These are phyloP conservation scores for Cercospora sesami DNA, from an alignment of 2,329 filamentous ascomycete species.

Conservation along the genomic window DNA sequence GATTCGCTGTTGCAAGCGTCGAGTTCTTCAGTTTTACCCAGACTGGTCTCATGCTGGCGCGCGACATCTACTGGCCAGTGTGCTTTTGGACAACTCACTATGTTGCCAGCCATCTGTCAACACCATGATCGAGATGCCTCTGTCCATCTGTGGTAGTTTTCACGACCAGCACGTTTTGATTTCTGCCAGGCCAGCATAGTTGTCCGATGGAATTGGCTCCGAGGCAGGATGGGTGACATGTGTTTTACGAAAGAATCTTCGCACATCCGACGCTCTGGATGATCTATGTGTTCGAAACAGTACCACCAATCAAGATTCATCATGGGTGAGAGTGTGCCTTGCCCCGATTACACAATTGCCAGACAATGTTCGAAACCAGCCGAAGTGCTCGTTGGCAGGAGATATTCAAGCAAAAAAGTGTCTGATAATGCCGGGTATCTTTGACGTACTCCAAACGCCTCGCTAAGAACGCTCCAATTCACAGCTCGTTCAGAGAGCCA, in stretches of 20 bases:
- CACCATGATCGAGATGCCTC: background rate
- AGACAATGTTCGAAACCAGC: background rate
- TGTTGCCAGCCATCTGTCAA: background rate
- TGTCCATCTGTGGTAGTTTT: background rate
- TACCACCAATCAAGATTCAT: too few species aligned
- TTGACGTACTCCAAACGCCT: slow-evolving; percentile 18
- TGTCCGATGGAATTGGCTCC: background rate
- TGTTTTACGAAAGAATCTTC: background rate
- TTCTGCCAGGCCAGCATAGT: background rate
- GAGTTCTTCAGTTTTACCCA: too few species aligned
- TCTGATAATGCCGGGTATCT: slow-evolving; percentile 1
- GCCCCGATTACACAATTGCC: background rate
- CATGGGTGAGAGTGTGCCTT: too few species aligned
- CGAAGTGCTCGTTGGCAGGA: background rate
- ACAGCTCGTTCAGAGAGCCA: slow-evolving; percentile 15
- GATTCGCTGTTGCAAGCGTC: background rate
- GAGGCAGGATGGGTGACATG: background rate
- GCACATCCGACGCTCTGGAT: too few species aligned
- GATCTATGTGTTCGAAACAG: too few species aligned
- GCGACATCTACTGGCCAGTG: too few species aligned
- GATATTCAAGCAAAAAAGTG: background rate
- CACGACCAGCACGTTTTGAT: background rate
- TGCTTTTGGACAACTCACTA: too few species aligned
- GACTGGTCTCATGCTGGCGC: too few species aligned
- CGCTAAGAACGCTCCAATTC: slow-evolving; percentile 23